Evolutionary conservation across 257 asterid species (phyloP), one percentile per base, ranked within the genome.

Genomic region (Capsicum chinense): DNA sequence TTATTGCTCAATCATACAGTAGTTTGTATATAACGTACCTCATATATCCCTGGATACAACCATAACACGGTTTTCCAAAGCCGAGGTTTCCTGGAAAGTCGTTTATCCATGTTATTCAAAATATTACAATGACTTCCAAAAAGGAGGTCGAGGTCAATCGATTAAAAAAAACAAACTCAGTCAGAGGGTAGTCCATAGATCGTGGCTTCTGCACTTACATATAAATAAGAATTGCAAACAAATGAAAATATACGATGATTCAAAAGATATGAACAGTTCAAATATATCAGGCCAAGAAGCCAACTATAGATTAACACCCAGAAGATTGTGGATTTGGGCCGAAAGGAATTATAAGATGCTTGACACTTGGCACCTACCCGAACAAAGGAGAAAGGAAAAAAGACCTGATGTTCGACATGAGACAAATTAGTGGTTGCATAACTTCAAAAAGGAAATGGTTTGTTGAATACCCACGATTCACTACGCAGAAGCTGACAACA

Each of bases 21-120:
- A 67, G 26, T 82, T 33, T 59, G 83, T 76, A 80, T 87, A 57
- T 48, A 78, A 57, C 87, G 54, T 68, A 94, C 99, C 99, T 96
- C 98, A 80, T 96, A 96, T 82, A 91, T 91, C 83, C 99, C 99
- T 60, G 98, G 99, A 92, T 96, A 96, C 79, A 96, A 95, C 98
- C 99, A 96, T 89, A 96, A 84, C 39, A 87, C 86, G 7, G 90
- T 86, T 88, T 83, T 90, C 99, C 99, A 96, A 73, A 91, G 87
- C 82, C 52, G 92, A 84, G 93, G 79, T 82, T 88, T 80, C 92
- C 98, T 95, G 97, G 76, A 62, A 88, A 83, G 80, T 74, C 62
- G 37, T 73, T 21, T 44, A 35, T 57, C 44, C 44, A 67, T 60
- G 50, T 37, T 35, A 80, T 79, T 60, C 39, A 13, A 42, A 56